Conservation (phyloP, 106 monocot genomes). For the Amphibolis antarctica region DNA sequence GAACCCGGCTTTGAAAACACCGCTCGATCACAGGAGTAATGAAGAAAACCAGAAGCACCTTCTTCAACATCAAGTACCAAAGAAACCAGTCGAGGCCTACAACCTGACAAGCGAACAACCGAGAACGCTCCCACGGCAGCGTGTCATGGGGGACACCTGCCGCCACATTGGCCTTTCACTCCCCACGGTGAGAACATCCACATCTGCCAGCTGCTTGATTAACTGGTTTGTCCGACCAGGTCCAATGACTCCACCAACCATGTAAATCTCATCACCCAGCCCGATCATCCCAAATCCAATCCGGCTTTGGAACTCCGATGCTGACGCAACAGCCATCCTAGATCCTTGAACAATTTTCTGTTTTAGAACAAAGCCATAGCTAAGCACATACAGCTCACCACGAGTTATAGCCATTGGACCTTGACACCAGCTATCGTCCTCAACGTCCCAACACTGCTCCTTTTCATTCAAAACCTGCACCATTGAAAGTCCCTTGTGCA, state of each 20-base stretch:
- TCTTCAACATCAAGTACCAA: neutral
- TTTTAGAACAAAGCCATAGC: constrained; percentile 45
- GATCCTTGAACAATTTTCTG: constrained; percentile 19
- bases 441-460: constrained; percentile 35
- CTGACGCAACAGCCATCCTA: constrained; percentile 33
- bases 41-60: neutral
- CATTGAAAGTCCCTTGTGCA: constrained; percentile 77
- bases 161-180: constrained; percentile 67
- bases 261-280: constrained; percentile 57
- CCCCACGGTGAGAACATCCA: constrained; percentile 51
- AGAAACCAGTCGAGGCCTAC: constrained; percentile 4
- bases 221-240: constrained; percentile 78
- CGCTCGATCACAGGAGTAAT: neutral
- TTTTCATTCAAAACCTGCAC: constrained; percentile 72
- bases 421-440: constrained; percentile 75
- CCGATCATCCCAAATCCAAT: constrained; percentile 94
- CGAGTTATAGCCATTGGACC: constrained; percentile 67
- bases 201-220: constrained; percentile 70
- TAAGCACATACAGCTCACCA: constrained; percentile 68
- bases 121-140: constrained; percentile 67
- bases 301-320: constrained; percentile 66
- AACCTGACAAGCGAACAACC: constrained; percentile 69
- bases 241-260: constrained; percentile 84
- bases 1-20: too few species aligned
- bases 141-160: constrained; percentile 56